Conservation (phyloP, 495 filamentous ascomycete genomes). For the Aspergillus wentii region DNA sequence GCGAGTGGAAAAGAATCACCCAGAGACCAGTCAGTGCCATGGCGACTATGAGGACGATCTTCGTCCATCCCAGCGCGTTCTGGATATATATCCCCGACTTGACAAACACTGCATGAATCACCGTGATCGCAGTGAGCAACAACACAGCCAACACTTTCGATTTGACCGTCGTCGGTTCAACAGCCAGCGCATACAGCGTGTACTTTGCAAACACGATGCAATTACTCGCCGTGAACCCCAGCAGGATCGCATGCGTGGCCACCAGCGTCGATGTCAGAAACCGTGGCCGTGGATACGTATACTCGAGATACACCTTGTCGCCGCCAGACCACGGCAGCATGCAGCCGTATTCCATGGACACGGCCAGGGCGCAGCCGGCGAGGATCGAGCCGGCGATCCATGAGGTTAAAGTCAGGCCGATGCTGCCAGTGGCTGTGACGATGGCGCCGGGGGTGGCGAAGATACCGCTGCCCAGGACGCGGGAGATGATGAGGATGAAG, state of each 20-base stretch:
- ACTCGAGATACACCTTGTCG: constrained; percentile 73
- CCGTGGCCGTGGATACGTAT: constrained; percentile 62
- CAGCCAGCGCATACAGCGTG: constrained; percentile 33
- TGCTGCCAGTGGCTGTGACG: constrained; percentile 59
- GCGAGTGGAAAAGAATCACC: constrained; percentile 30
- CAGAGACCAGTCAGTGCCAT: constrained; percentile 41
- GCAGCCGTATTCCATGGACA: constrained; percentile 65
- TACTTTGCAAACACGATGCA: constrained; percentile 43
- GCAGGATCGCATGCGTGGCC: constrained; percentile 60
- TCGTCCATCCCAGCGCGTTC: constrained; percentile 43
- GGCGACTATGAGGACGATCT: constrained; percentile 40
- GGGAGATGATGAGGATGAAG: constrained; percentile 71
- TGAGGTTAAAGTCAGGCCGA: constrained; percentile 57
- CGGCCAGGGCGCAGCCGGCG: constrained; percentile 53
- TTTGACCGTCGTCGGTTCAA: constrained; percentile 28
- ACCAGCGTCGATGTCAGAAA: constrained; percentile 67
- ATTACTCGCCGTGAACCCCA: constrained; percentile 59
- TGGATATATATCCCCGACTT: constrained; percentile 38
- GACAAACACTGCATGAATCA: constrained; percentile 35
- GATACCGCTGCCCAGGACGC: constrained; percentile 71
- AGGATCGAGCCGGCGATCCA: constrained; percentile 62
- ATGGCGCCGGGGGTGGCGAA: constrained; percentile 72
- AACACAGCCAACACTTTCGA: constrained; percentile 31
- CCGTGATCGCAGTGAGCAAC: constrained; percentile 30
- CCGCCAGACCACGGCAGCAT: constrained; percentile 70